Base-by-base conservation (phyloP, 2,329 filamentous ascomycete species). In the Alternaria consortialis region DNA sequence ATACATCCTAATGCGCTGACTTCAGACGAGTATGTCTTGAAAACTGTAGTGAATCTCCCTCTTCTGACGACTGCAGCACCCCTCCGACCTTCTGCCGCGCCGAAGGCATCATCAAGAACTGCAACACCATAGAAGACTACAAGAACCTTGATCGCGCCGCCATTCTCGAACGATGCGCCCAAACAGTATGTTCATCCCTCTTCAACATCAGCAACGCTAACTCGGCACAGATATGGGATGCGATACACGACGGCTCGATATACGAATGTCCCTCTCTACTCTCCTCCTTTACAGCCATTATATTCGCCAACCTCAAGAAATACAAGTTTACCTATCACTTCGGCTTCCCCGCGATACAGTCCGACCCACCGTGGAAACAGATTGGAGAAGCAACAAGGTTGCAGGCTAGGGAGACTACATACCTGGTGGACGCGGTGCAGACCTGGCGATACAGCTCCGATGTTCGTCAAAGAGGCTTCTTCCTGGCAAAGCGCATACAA, bases 301-400 rank as follows among this genome's bases (percentile, higher is more conserved):
- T 93, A 15, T 99, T 92, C 77, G 94, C 95, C 64, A 94, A 99
- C 75, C 86, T 99, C 34, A 99, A 99, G 79, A 97, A 96, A 76
- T 98, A 98, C 82, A 92, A 90, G 65, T 97, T 98, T 77, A 93
- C 91, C n/a, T 98, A 98, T 80, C 97, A 96, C 89, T 98, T 98
- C 79, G 94, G 91, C 5, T 99, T 97, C 74, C 95, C 95, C 1
- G 93, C 94, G 15, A 85, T 99, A 44, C 94, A 97, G 76, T 97
- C 94, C 4, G 90, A 94, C 56, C 92, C 93, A 2, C 84, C 86
- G 29, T 99, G 95, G 95, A 90, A 87, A 69, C 72, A 75, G 34
- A 64, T 74, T 5, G 70, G 75, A 5, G 73, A 75, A 20, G 63
- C 65, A 3, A 70, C 83, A 2, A 79, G 79, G 50, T 80, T 98